phyloP scores from a whole-genome alignment of 2,329 filamentous ascomycete species.

The Fusarium graminum region DNA sequence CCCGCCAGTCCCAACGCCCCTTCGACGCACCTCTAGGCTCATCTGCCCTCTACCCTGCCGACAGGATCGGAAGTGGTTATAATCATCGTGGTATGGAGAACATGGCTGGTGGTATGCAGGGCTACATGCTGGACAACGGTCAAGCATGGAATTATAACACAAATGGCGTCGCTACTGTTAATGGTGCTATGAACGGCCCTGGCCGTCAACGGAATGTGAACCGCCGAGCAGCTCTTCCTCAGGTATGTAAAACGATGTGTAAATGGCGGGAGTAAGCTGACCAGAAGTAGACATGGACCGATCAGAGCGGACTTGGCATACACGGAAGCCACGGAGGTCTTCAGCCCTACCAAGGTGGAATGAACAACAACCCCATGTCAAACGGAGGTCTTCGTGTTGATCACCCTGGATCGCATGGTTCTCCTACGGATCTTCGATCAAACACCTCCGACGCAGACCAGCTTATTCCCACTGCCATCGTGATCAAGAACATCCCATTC shows the following conservation, averaged over 20 bases:
- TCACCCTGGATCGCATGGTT: slow-evolving; percentile 56
- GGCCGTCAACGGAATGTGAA: slow-evolving; percentile 68
- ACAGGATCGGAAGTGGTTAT: slow-evolving; percentile 72
- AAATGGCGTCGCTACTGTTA: slow-evolving; percentile 73
- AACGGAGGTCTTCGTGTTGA: slow-evolving; percentile 61
- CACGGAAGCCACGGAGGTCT: slow-evolving; percentile 55
- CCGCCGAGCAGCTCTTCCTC: slow-evolving; percentile 74
- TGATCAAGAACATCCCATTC: slow-evolving; percentile 99
- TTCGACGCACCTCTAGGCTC: slow-evolving; percentile 77
- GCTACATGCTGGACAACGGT: slow-evolving; percentile 74
- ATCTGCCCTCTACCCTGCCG: slow-evolving; percentile 76
- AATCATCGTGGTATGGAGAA: slow-evolving; percentile 70
- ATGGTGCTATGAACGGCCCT: slow-evolving; percentile 74
- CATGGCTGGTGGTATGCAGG: slow-evolving; percentile 59
- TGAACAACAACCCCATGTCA: slow-evolving; percentile 55
- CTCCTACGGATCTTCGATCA: slow-evolving; percentile 58
- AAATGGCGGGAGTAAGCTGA: slow-evolving; percentile 24
- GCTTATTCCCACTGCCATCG: slow-evolving; percentile 96
- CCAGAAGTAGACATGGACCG: slow-evolving; percentile 63
- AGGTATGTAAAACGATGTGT: slow-evolving; percentile 64
- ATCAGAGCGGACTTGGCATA: slow-evolving; percentile 60
- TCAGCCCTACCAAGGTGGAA: slow-evolving; percentile 53
- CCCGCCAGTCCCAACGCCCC: slow-evolving; percentile 74
- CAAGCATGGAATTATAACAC: slow-evolving; percentile 84
- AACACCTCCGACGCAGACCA: slow-evolving; percentile 76